Conservation (phyloP, 1,284 basidiomycete genomes). For the Austroboletus novae-zelandiae region DNA sequence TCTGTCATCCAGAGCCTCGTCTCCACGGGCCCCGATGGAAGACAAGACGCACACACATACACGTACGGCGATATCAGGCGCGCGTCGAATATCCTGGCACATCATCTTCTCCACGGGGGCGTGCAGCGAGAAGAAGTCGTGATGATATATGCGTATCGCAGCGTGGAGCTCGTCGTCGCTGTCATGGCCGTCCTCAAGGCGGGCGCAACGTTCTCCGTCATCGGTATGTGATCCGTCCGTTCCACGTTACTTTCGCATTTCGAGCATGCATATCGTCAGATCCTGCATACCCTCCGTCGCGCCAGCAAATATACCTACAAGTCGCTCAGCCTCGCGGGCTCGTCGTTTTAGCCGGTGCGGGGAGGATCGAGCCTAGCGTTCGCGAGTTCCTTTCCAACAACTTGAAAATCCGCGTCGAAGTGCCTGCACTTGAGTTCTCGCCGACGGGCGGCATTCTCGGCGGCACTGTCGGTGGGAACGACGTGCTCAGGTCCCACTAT, state of each 20-base stretch:
- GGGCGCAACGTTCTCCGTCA: slow-evolving; percentile 97
- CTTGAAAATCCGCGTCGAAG: slow-evolving; percentile 87
- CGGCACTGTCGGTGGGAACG: slow-evolving; percentile 46
- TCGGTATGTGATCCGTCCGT: slow-evolving; percentile 55
- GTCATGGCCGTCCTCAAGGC: slow-evolving; percentile 97
- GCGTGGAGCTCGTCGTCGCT: slow-evolving; percentile 95
- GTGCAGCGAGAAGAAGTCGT: slow-evolving; percentile 95
- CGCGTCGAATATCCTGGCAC: slow-evolving; percentile 89
- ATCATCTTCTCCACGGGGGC: slow-evolving; percentile 84
- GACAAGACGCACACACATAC: slow-evolving; percentile 62
- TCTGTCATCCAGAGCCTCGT: slow-evolving; percentile 83
- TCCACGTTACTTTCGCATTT: not conserved
- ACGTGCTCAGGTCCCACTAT: slow-evolving; percentile 54
- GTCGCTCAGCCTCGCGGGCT: slow-evolving; percentile 95
- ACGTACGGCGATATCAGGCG: slow-evolving; percentile 83
- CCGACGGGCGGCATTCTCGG: slow-evolving; percentile 66
- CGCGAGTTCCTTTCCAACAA: slow-evolving; percentile 83
- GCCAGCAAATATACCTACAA: slow-evolving; percentile 94
- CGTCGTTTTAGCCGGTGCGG: slow-evolving; percentile 90
- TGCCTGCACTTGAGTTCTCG: slow-evolving; percentile 84
- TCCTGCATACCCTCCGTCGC: slow-evolving; percentile 93
- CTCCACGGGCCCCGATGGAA: slow-evolving; percentile 37
- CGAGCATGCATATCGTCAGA: slow-evolving; percentile 46
- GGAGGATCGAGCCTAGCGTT: slow-evolving; percentile 78
- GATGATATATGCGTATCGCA: slow-evolving; percentile 98